Evolutionary conservation across 1,284 basidiomycete species (phyloP), one percentile per base, ranked within the genome.

Genomic region (Limonomyces culmigenus): DNA sequence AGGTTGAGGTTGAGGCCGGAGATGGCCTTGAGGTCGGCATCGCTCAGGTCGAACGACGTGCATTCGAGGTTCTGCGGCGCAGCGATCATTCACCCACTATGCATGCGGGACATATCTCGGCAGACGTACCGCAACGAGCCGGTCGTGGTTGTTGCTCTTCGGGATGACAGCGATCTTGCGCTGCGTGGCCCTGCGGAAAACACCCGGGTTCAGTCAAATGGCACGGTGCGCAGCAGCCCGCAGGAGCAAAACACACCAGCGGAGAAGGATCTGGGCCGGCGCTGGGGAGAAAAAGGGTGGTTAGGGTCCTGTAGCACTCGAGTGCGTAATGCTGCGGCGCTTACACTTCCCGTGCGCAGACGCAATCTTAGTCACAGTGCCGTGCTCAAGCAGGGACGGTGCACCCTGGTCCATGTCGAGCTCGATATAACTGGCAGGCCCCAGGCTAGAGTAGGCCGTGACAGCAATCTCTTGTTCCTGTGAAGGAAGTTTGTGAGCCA

Each of bases 371-470:
- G 46, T 45, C 39, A 81, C 53, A 3, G 53, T 42, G 38, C 64
- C 52, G 49, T 73, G 70, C 34, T 63, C 48, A 42, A 84, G 57
- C 37, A 86, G 55, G 35, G 64, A 65, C 32, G 55, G 43, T 8
- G 56, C 56, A 29, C 57, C 60, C 47, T 65, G 65, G 49, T 63
- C 61, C 51, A 61, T 64, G 27, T 66, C 65, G 37, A 84, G 62
- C 49, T 83, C 78, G 13, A 74, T 42, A 50, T 73, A 83, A 42
- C 76, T 70, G 45, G 74, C 65, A 3, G 70, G 69, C 19, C 80
- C 77, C 42, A 80, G 75, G n/a, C 77, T 79, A 21, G 76, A 83
- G 57, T 85, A 88, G 0, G 69, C 81, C 33, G 81, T 86, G 37
- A 87, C 52, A 8, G 72, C 73, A 36, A 87, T 73, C 10, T 65